A percentile compares a stretch with the other conserved stretches of the same genome.
Evolutionary conservation across 2,329 filamentous ascomycete genomes (phyloP).

Genomic region (Parastagonospora avenae): DNA sequence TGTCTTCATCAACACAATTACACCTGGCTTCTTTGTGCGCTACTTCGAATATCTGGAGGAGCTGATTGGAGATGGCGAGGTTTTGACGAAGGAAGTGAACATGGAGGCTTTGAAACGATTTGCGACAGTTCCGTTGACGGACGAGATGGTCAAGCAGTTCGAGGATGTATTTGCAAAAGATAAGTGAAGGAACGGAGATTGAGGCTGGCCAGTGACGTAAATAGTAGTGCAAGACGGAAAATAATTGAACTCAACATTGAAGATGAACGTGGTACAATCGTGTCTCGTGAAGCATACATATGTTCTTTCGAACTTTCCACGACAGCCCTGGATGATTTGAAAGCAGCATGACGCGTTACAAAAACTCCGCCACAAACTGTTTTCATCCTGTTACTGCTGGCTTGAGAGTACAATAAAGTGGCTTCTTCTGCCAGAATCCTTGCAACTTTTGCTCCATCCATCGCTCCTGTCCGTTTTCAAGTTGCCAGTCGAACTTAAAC

Average conservation of each 20-base stretch:
- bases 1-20: slow-evolving; percentile 10
- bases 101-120: slow-evolving; percentile 14
- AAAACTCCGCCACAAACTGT: too few relatives aligned
- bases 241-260: too few relatives aligned
- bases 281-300: too few relatives aligned
- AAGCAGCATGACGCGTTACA: too few relatives aligned
- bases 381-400: background rate
- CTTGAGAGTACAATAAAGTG: background rate
- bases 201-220: too few relatives aligned
- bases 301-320: too few relatives aligned
- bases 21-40: slow-evolving; percentile 5
- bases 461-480: background rate
- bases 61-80: slow-evolving; percentile 9
- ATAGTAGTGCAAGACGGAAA: too few relatives aligned
- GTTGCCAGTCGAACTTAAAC: background rate
- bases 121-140: slow-evolving; percentile 12
- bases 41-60: slow-evolving; percentile 9
- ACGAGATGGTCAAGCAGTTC: slow-evolving; percentile 3
- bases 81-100: slow-evolving; percentile 12
- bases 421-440: background rate
- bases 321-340: too few relatives aligned
- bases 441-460: background rate
- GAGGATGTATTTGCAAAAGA: slow-evolving; percentile 1
- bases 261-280: too few relatives aligned
- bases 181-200: too few relatives aligned